These are phyloP conservation scores for Pseudonitzschia delicatissima DNA, from an alignment of 108 stramenopile species.

Conservation along the genomic window DNA sequence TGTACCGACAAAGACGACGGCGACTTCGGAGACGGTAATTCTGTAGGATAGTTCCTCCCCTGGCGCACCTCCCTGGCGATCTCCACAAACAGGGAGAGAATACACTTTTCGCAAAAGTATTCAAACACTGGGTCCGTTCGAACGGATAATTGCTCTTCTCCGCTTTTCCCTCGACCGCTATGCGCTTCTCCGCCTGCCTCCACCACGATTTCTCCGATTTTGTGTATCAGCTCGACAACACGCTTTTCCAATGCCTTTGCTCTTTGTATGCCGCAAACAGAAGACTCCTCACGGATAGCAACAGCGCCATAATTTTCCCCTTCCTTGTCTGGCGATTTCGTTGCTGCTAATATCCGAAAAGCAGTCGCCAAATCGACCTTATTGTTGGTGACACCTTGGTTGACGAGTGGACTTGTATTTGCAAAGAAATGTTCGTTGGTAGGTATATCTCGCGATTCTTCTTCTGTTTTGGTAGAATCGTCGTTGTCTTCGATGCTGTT, in stretches of 20 bases:
- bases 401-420: not conserved
- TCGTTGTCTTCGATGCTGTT: not conserved
- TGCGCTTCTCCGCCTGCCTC: conserved; percentile 7
- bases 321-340: conserved; percentile 36
- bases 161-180: not conserved
- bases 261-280: conserved; percentile 29
- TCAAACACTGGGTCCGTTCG: conserved; percentile 60
- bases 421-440: not conserved
- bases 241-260: conserved; percentile 32
- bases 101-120: conserved; percentile 85
- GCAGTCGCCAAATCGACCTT: conserved; percentile 28
- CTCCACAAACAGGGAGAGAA: conserved; percentile 70
- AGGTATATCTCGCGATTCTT: conserved; percentile 6
- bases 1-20: conserved; percentile 32
- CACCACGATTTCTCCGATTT: conserved; percentile 46
- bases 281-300: conserved; percentile 31
- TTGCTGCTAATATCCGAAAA: conserved; percentile 45
- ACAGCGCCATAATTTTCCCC: conserved; percentile 37
- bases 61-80: conserved; percentile 47
- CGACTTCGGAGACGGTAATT: not conserved
- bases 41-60: conserved; percentile 6
- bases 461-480: not conserved
- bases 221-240: conserved; percentile 33
- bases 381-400: not conserved
- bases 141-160: conserved; percentile 4